Evolutionary conservation across 2,329 filamentous ascomycete genomes (phyloP).

Genomic region (Pseudogymnoascus verrucosus): DNA sequence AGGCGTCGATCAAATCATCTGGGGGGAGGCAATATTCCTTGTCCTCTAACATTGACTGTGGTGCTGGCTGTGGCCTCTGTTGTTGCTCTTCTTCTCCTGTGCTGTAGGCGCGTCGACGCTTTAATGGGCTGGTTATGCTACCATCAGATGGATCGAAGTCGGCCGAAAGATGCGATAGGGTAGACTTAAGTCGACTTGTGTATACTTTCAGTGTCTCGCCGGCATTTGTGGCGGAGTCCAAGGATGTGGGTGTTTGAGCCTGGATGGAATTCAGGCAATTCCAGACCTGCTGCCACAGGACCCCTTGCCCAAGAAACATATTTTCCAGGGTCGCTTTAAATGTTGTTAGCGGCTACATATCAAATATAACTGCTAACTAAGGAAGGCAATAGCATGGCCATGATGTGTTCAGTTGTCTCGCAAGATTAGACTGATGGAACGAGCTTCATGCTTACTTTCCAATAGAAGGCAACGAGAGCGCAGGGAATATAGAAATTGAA

Average conservation of each 20-base stretch:
- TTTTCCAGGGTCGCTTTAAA: slow-evolving; percentile 14
- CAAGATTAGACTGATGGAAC: background rate
- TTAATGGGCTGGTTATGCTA: slow-evolving; percentile 10
- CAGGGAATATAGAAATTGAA: background rate
- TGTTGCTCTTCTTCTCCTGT: background rate
- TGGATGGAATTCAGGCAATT: slow-evolving; percentile 14
- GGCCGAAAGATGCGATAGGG: slow-evolving; percentile 18
- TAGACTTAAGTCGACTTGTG: slow-evolving; percentile 19
- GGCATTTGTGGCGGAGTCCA: background rate
- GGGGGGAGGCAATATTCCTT: slow-evolving; percentile 13
- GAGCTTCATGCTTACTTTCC: background rate
- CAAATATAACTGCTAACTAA: background rate
- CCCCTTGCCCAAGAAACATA: slow-evolving; percentile 19
- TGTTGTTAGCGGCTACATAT: slow-evolving; percentile 13
- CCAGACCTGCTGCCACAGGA: slow-evolving; percentile 19
- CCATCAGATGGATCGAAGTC: slow-evolving; percentile 18
- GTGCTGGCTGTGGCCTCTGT: background rate
- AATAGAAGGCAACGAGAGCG: background rate
- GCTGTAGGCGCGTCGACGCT: slow-evolving; percentile 10
- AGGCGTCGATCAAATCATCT: slow-evolving; percentile 19
- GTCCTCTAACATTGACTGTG: background rate
- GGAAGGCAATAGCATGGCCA: background rate
- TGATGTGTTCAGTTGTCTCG: background rate
- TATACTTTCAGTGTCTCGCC: slow-evolving; percentile 11
- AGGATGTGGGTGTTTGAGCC: background rate